phyloP scores from a whole-genome alignment of 2,329 filamentous ascomycete species.

The Hymenoscyphus scutula region DNA sequence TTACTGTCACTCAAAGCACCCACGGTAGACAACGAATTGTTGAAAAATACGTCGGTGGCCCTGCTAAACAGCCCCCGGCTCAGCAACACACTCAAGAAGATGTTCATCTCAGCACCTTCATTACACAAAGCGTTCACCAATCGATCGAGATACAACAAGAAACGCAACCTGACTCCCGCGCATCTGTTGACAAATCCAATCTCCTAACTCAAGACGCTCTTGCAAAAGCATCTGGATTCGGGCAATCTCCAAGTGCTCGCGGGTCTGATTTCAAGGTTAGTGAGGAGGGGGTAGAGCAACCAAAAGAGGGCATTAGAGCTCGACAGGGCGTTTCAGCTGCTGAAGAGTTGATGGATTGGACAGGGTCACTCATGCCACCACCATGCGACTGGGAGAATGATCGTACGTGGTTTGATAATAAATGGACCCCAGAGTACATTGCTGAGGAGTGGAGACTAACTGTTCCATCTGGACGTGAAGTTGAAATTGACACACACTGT shows the following conservation, averaged over 20 bases:
- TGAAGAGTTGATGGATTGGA: constrained; percentile 28
- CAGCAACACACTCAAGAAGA: neutral
- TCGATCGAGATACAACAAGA: neutral
- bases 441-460: constrained; percentile 30
- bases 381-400: constrained; percentile 31
- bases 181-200: neutral
- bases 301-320: constrained; percentile 23
- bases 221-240: constrained; percentile 15
- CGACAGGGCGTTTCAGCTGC: constrained; percentile 23
- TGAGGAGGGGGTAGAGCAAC: constrained; percentile 5
- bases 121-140: neutral
- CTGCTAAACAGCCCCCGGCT: neutral
- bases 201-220: constrained; percentile 5
- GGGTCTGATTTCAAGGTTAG: neutral
- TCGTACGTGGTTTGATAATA: constrained; percentile 24
- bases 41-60: neutral
- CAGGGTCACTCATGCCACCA: constrained; percentile 24
- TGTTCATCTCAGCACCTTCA: neutral
- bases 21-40: neutral
- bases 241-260: neutral
- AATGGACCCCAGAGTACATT: constrained; percentile 26
- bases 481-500: neutral
- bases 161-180: neutral
- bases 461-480: constrained; percentile 7
- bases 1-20: neutral